Evolutionary conservation across 176 grass and related monocot genomes (phyloP).

Genomic region (Bromus sterilis): DNA sequence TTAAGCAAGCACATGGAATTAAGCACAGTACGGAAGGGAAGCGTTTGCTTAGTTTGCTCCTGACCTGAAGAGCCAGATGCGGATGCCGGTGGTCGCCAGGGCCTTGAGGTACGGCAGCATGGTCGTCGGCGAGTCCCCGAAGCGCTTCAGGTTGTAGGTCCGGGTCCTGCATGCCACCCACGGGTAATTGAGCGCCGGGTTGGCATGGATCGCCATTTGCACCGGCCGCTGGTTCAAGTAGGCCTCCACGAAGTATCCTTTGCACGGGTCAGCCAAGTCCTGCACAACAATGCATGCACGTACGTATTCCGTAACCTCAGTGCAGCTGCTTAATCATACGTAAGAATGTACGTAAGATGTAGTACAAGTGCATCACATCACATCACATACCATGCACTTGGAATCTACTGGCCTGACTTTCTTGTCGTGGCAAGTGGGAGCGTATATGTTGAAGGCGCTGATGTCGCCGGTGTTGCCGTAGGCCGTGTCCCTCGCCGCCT

Average conservation of each 20-base stretch:
- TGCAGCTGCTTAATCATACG: no score
- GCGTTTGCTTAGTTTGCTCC: no score
- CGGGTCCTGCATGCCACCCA: slow-evolving; percentile 36
- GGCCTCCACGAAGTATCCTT: slow-evolving; percentile 8
- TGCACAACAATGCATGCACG: not conserved
- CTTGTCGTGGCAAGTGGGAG: slow-evolving; percentile 16
- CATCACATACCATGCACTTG: slow-evolving; percentile 18
- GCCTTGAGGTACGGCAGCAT: slow-evolving; percentile 38
- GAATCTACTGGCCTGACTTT: slow-evolving; percentile 5
- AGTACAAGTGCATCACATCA: no score
- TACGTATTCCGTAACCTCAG: not conserved
- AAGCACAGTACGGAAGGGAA: no score
- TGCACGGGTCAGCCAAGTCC: slow-evolving; percentile 33
- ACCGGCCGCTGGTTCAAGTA: slow-evolving; percentile 47
- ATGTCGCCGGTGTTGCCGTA: slow-evolving; percentile 27
- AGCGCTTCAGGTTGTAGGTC: slow-evolving; percentile 11
- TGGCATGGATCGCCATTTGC: slow-evolving; percentile 26
- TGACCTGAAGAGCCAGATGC: slow-evolving; percentile 43
- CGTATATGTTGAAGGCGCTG: slow-evolving; percentile 43
- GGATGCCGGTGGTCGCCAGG: slow-evolving; percentile 20
- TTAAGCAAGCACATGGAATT: no score
- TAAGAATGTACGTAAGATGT: no score
- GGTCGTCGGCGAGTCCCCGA: slow-evolving; percentile 22
- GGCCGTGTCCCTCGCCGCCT: slow-evolving; percentile 6
- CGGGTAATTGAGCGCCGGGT: not conserved